Base-by-base conservation (phyloP, 2,329 filamentous ascomycete genomes). In the Biscogniauxia sp. region DNA sequence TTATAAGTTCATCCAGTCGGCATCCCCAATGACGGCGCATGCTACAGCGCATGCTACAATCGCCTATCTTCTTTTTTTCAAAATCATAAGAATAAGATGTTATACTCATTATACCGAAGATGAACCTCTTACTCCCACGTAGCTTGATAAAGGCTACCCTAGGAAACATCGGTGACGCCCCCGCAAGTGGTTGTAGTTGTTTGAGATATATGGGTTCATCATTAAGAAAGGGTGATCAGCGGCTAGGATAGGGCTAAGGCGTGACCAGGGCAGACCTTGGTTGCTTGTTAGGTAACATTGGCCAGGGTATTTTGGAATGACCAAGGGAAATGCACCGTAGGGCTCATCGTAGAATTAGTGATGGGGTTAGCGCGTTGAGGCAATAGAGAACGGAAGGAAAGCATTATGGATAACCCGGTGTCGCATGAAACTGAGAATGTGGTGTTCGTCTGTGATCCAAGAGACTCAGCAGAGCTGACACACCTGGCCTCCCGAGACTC, bases 191-290 rank as follows among this genome's bases (percentile, higher is more conserved):
- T 50, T 69, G 81, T 59, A 51, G 62, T 50, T 69, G 81, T 84
- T 83, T 84, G 82, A 83, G 77, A 76, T 80, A 80, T 74, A 69
- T 69, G 64, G 67, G 65, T 55, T 65, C 72, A 74, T 69, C 75
- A 77, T 77, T 77, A 75, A 73, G 72, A 68, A 72, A 73, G 75
- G 75, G 74, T 78, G 78, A 79, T 82, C 77, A 73, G 65, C 79
- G 64, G 57, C 77, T 72, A 69, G 78, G 73, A 72, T 72, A 59
- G 59, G 61, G 66, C 62, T 63, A 65, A 64, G 63, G 64, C 57
- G 63, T 64, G 68, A 25, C 64, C 67, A 56, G 68, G 69, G 67
- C 65, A 63, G 61, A 51, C 62, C 64, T 64, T 65, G 69, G 55
- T 66, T 63, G 60, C 63, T 61, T 65, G 58, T 53, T 61, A 63